Base-by-base conservation (phyloP, 352 stramenopile genomes). In the Paralagenidium karlingii region DNA sequence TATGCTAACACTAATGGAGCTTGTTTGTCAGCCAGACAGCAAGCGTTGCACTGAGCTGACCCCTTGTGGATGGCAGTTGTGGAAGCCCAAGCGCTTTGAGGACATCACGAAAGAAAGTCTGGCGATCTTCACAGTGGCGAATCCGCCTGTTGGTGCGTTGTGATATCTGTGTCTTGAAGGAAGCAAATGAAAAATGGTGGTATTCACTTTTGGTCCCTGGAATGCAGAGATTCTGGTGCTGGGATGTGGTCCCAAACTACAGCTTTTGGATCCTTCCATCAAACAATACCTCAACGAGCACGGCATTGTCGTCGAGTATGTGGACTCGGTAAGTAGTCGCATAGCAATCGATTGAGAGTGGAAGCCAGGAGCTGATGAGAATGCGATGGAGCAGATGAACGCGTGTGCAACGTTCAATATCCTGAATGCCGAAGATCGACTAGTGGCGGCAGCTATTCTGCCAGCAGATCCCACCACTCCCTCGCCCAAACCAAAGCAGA, bases 341-440 rank as follows among this genome's bases (percentile, higher is more conserved):
- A 6, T 28, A 34, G 24, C 19, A 24, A 40, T 51, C 18, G 18
- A 33, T 9, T 41, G 11, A 41, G 22, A 31, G 3, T 26, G 22
- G 8, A 41, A 29, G 18, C 20, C n/a, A n/a, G n/a, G n/a, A n/a
- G n/a, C n/a, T n/a, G n/a, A 16, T 29, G 3, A 10, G 31, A 20
- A 34, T 16, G n/a, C 5, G 9, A 45, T 51, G 12, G 15, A 22
- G 10, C 44, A 58, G 41, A 44, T 82, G 32, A 88, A 90, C 43
- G 78, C 80, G 9, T 88, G 80, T 39, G 74, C 78, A 31, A 94
- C 78, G n/a, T 94, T 91, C 55, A 94, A 94, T 46, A 84, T 94
- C 48, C 56, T 94, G n/a, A 94, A 90, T 58, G 76, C 76, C n/a
- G 78, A 94, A 44, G 80, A 90, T 51, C 73, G 80, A 44, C 61